Evolutionary conservation across 164 flowering plant species (phyloP).

Genomic region (Protea cynaroides): DNA sequence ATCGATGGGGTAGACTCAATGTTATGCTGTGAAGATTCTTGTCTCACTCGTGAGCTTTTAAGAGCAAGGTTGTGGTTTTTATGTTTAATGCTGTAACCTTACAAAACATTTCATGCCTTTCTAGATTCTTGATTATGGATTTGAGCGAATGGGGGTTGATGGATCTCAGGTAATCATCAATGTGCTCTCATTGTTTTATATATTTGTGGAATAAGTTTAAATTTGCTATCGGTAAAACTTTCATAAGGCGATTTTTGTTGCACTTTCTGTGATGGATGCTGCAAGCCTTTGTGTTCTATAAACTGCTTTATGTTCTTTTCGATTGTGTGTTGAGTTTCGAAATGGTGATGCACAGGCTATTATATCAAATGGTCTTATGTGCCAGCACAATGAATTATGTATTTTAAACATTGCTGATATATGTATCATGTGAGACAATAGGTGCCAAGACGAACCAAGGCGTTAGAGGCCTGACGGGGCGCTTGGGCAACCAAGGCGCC

Average conservation of each 20-base stretch:
- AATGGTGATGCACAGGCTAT: too few species aligned
- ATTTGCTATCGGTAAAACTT: background rate
- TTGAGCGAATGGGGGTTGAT: conserved; percentile 84
- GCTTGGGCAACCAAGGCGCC: too few species aligned
- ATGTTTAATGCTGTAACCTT: background rate
- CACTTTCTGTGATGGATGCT: background rate
- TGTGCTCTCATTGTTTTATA: background rate
- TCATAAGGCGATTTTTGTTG: background rate
- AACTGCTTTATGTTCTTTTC: background rate
- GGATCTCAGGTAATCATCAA: conserved; percentile 54
- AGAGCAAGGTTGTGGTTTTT: background rate
- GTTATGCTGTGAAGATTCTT: background rate
- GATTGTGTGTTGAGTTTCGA: background rate
- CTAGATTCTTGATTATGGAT: conserved; percentile 87
- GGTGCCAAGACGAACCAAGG: too few species aligned
- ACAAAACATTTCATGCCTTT: conserved; percentile 4
- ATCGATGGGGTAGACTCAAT: background rate
- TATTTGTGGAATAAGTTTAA: background rate
- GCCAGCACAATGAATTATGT: background rate
- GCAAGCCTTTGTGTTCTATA: background rate
- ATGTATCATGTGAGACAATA: too few species aligned
- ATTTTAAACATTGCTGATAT: too few species aligned
- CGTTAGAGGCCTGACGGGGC: too few species aligned
- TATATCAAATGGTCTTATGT: background rate
- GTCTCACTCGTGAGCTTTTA: background rate